Conservation (phyloP, 352 stramenopile genomes). For the Phytophthora agathidicida region DNA sequence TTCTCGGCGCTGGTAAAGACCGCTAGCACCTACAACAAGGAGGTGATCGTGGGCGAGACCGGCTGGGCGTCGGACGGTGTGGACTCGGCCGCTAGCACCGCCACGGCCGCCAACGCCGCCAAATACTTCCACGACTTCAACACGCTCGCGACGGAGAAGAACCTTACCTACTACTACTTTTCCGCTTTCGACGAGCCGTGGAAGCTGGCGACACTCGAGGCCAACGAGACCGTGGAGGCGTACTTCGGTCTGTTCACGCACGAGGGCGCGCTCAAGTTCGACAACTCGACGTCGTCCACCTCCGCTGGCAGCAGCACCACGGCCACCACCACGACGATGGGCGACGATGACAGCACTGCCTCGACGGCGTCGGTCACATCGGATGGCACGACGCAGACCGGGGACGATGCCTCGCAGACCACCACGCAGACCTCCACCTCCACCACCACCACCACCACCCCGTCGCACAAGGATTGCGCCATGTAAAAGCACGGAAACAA, state of each 20-base stretch:
- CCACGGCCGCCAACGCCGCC: slow-evolving; percentile 42
- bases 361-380: slow-evolving; percentile 8
- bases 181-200: slow-evolving; percentile 67
- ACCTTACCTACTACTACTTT: slow-evolving; percentile 75
- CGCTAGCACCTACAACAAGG: slow-evolving; percentile 47
- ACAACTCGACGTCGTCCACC: slow-evolving; percentile 34
- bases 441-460: slow-evolving; percentile 19
- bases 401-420: slow-evolving; percentile 3
- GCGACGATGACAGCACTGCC: slow-evolving; percentile 7
- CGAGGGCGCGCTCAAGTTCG: slow-evolving; percentile 57
- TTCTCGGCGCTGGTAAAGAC: slow-evolving; percentile 41
- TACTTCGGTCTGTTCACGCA: slow-evolving; percentile 72
- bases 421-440: slow-evolving; percentile 15
- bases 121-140: slow-evolving; percentile 74
- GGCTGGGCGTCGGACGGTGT: slow-evolving; percentile 60
- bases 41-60: slow-evolving; percentile 72
- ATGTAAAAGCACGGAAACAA: slow-evolving; percentile 28
- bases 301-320: slow-evolving; percentile 20
- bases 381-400: slow-evolving; percentile 8
- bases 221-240: slow-evolving; percentile 67
- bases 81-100: slow-evolving; percentile 35
- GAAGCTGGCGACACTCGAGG: slow-evolving; percentile 55
- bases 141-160: slow-evolving; percentile 47
- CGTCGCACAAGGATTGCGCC: slow-evolving; percentile 38
- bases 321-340: slow-evolving; percentile 18